Percentiles rank a stretch among this genome's conserved stretches.
Conservation (phyloP, 139 green algal species). For the Coccomyxa sp. region DNA sequence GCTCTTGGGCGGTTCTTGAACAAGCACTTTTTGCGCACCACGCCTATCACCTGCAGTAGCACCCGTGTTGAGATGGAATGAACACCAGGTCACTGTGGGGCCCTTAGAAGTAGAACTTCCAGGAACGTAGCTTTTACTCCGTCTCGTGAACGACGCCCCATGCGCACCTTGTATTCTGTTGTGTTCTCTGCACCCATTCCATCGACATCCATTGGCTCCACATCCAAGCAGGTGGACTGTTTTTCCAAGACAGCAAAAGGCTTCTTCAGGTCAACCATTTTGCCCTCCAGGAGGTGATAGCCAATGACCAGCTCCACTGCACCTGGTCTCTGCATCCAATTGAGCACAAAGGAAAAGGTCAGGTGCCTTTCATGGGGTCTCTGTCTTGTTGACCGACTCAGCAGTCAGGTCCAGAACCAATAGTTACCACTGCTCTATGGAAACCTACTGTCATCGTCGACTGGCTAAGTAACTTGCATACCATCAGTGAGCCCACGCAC, state of each 20-base stretch:
- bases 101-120: not conserved
- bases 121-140: not conserved
- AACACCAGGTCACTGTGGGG: not conserved
- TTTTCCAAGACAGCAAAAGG: slow-evolving; percentile 69
- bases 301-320: slow-evolving; percentile 63
- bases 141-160: not conserved
- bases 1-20: slow-evolving; percentile 77
- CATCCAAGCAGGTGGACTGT: not conserved
- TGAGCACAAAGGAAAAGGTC: not conserved
- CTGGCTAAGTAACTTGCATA: too few species aligned
- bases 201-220: not conserved
- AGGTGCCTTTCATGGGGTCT: too few species aligned
- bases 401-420: not conserved
- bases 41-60: slow-evolving; percentile 56
- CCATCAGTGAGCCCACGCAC: slow-evolving; percentile 18
- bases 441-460: not conserved
- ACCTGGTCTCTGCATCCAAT: slow-evolving; percentile 31
- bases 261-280: slow-evolving; percentile 71
- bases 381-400: too few species aligned
- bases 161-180: not conserved
- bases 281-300: slow-evolving; percentile 81
- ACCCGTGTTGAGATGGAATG: not conserved
- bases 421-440: not conserved
- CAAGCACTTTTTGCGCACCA: slow-evolving; percentile 71
- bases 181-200: not conserved